Base-by-base conservation (phyloP, 768 basidiomycete species). In the Mycena epipterygia region DNA sequence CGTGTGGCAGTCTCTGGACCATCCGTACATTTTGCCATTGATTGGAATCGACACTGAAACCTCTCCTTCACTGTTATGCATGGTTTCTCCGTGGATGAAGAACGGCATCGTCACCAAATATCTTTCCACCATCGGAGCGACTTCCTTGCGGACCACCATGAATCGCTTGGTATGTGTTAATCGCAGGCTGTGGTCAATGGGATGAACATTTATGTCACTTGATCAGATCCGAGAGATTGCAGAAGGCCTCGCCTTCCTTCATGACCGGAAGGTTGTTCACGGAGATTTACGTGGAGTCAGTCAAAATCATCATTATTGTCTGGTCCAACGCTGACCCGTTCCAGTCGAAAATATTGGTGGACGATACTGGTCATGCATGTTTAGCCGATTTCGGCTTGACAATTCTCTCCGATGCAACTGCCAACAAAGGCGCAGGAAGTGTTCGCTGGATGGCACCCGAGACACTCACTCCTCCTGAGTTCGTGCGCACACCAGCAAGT, bases 71-170 rank as follows among this genome's bases (percentile, higher is more conserved):
- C 57, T 52, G 2, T 59, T 74, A 27, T 75, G 75, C 56, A 51
- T 79, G 53, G 73, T 79, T 32, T 78, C 77, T 29, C 78, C 77
- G 1, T 79, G 76, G 74, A 78, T 79, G 78, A 59, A 73, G n/a
- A 75, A 79, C 56, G 77, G 78, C 0, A 76, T 72, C 4, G 67
- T 76, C 4, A 73, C 73, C 33, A 64, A 68, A 13, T 78, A 73
- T 57, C 64, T 77, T 19, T 64, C 74, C 30, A 60, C 64, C 23
- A 53, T 74, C 44, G 59, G n/a, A 1, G 49, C 57, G 27, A 23
- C 35, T 4, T n/a, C 32, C 16, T 55, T 68, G 17, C 64, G 52
- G 41, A 37, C 12, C 11, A 62, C 51, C n/a, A 58, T 73, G 5
- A n/a, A 70, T 39, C 61, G 68, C 19, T 32, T 73, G 64, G 72